Evolutionary conservation across 257 asterid genomes (phyloP), one percentile per base, ranked within the genome.

Genomic region (Ehretia macrophylla): DNA sequence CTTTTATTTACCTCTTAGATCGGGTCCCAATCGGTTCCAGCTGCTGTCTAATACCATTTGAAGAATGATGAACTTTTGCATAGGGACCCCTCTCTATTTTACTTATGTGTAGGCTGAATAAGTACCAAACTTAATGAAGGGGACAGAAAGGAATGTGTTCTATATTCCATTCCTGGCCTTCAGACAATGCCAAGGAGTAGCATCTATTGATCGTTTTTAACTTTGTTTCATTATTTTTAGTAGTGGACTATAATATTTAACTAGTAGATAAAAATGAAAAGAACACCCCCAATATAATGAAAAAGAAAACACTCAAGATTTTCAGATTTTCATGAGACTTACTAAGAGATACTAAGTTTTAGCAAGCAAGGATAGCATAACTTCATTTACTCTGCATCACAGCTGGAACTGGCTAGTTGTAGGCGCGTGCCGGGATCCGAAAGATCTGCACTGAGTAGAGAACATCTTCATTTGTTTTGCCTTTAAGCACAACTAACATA

Each of bases 91-190:
- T 58, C 68, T 55, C 75, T 68, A 74, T 79, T 71, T 64, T 66
- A 71, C 64, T 68, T 68, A 78, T 63, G 63, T 79, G 62, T 68
- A 16, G 72, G 66, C 73, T 79, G 87, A 88, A 81, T 83, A 79
- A 74, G 79, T 88, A 75, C 88, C 86, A 77, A 83, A 74, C 80
- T 74, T 72, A 71, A 76, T 56, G 71, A 78, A 76, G 90, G 86
- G 74, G 84, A 85, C 85, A 81, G 70, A 75, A 80, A 32, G 68
- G 89, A 81, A 83, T 85, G 79, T 74, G 72, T 83, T 85, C 85
- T 59, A 56, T 72, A 71, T 79, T 72, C 87, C 72, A 83, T 72
- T 76, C 93, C 76, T 77, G 64, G 75, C 83, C 83, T 76, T 80
- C 86, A 73, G 78, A 77, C 79, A 62, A 88, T 76, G 86, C 74